A percentile compares a stretch with the other conserved stretches of the same genome.
Conservation (phyloP, 139 green algal species). For the Tetradesmus obliquus region DNA sequence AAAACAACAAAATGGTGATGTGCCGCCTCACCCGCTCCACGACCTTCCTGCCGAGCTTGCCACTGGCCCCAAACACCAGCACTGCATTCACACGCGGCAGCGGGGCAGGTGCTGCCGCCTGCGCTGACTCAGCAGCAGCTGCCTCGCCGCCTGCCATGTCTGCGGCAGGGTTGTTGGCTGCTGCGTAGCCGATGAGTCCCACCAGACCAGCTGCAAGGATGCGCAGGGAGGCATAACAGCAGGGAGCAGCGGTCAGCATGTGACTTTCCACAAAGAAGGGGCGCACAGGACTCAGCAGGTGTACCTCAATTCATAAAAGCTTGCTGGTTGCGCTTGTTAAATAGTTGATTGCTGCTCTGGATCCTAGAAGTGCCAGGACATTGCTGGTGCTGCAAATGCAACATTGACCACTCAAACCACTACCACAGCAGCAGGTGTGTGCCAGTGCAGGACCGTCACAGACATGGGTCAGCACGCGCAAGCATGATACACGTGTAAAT, state of each 20-base stretch:
- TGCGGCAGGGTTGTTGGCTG: not conserved
- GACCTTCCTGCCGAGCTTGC: slow-evolving; percentile 72
- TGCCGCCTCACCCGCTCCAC: slow-evolving; percentile 65
- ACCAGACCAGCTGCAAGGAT: slow-evolving; percentile 9
- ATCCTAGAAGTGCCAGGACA: not conserved
- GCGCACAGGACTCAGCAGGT: not conserved
- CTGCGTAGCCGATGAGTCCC: not conserved
- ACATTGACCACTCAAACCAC: not conserved
- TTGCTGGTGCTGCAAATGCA: not conserved
- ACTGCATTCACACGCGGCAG: slow-evolving; percentile 76
- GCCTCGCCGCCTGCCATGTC: not conserved
- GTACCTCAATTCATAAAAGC: too few relatives aligned
- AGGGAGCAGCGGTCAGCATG: not conserved
- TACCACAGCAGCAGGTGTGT: not conserved
- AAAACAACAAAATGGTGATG: too few relatives aligned
- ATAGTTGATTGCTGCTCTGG: not conserved
- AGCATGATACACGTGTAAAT: not conserved
- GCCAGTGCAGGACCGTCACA: not conserved
- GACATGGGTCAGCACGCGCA: not conserved
- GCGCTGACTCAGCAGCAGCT: not conserved
- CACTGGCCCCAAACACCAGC: slow-evolving; percentile 85
- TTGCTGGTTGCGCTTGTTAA: too few relatives aligned
- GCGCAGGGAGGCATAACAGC: not conserved
- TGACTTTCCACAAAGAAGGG: not conserved
- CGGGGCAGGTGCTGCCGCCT: not conserved